These are phyloP conservation scores for Phytophthora megakarya DNA, from an alignment of 352 stramenopile species.

Conservation along the genomic window DNA sequence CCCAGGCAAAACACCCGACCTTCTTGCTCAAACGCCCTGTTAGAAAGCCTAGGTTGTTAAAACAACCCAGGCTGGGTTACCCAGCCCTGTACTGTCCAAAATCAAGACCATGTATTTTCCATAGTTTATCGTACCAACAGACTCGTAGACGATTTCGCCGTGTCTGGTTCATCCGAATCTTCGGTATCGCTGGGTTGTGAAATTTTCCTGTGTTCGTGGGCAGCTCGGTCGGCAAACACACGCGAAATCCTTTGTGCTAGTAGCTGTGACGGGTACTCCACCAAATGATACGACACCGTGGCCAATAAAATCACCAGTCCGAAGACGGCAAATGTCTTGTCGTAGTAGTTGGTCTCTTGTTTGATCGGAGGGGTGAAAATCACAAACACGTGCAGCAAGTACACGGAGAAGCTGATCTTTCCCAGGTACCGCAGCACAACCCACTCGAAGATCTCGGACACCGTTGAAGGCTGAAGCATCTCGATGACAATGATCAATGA, in stretches of 20 bases:
- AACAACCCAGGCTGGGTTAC: too few relatives aligned
- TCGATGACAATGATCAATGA: constrained; percentile 40
- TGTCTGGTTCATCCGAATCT: constrained; percentile 5
- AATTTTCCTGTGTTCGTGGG: constrained; percentile 2
- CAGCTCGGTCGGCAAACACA: neutral
- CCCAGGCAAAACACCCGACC: too few relatives aligned
- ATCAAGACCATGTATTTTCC: too few relatives aligned
- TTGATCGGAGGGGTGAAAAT: constrained; percentile 21
- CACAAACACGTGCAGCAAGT: constrained; percentile 42
- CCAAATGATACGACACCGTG: constrained; percentile 25
- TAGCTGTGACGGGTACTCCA: constrained; percentile 29
- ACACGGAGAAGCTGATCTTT: constrained; percentile 26
- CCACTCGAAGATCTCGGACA: constrained; percentile 39
- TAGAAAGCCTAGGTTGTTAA: too few relatives aligned
- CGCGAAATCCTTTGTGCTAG: constrained; percentile 15
- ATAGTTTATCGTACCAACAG: too few relatives aligned
- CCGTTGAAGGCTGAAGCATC: constrained; percentile 30
- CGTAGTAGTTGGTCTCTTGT: constrained; percentile 22
- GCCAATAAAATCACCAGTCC: constrained; percentile 26
- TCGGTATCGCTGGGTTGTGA: constrained; percentile 4
- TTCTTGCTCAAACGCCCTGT: too few relatives aligned
- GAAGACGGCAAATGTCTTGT: constrained; percentile 25
- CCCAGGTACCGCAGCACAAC: constrained; percentile 35
- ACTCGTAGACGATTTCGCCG: too few relatives aligned
- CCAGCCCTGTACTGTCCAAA: too few relatives aligned